These are phyloP conservation scores for Umbilicus rupestris DNA, from an alignment of 164 flowering plant species.

Conservation along the genomic window DNA sequence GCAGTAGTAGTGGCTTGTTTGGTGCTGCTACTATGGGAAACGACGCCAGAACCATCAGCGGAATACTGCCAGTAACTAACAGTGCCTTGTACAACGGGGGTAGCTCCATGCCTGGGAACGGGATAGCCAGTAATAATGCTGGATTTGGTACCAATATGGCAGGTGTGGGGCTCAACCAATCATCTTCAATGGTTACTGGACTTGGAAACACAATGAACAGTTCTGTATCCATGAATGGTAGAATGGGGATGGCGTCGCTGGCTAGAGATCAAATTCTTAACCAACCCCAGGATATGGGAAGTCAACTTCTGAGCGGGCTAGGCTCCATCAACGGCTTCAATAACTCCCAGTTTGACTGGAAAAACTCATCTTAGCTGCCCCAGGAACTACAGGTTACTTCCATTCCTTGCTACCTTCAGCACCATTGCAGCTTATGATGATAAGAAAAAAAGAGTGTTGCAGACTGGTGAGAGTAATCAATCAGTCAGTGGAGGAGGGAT, in stretches of 20 bases:
- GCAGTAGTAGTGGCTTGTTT: slow-evolving; percentile 41
- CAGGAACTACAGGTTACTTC: not conserved
- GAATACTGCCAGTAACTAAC: slow-evolving; percentile 32
- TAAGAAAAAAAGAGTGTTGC: not conserved
- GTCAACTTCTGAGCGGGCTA: slow-evolving; percentile 59
- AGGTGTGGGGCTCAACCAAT: slow-evolving; percentile 44
- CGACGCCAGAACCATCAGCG: slow-evolving; percentile 57
- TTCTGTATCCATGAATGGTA: slow-evolving; percentile 53
- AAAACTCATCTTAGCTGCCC: slow-evolving; percentile 39
- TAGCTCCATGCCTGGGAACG: slow-evolving; percentile 41
- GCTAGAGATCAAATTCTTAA: slow-evolving; percentile 30
- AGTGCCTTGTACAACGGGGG: slow-evolving; percentile 29
- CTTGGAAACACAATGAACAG: slow-evolving; percentile 55
- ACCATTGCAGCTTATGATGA: not conserved
- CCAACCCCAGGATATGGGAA: slow-evolving; percentile 65
- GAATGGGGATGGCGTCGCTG: slow-evolving; percentile 44
- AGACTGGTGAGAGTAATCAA: not conserved
- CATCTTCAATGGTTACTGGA: slow-evolving; percentile 35
- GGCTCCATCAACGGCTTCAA: slow-evolving; percentile 70
- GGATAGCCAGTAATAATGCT: slow-evolving; percentile 23
- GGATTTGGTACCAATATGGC: slow-evolving; percentile 45
- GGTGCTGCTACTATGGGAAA: slow-evolving; percentile 35
- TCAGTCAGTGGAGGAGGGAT: too few species aligned
- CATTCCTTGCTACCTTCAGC: not conserved
- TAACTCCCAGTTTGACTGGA: slow-evolving; percentile 87